These are phyloP conservation scores for Candida corydali DNA, from an alignment of 805 yeast species.

Conservation along the genomic window DNA sequence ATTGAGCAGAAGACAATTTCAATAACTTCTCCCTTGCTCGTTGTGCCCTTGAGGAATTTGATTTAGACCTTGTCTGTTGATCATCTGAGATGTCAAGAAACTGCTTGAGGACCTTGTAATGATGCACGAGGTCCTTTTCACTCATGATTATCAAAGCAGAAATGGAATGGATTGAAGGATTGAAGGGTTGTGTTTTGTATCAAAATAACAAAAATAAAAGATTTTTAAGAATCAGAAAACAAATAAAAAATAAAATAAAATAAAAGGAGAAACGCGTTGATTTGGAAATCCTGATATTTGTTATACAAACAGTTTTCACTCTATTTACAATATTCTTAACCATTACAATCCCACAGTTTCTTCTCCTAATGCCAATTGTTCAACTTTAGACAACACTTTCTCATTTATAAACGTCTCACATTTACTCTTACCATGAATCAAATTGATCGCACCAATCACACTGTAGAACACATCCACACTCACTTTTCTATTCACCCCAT, in stretches of 20 bases:
- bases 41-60: constrained; percentile 57
- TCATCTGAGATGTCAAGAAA: constrained; percentile 50
- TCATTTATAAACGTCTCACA: constrained; percentile 56
- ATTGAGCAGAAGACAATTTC: constrained; percentile 77
- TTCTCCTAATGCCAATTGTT: background rate
- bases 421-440: constrained; percentile 54
- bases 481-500: constrained; percentile 39
- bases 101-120: constrained; percentile 47
- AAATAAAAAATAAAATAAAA: too few relatives aligned
- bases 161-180: too few relatives aligned
- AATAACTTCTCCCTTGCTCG: constrained; percentile 83
- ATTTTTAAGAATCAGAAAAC: background rate
- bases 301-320: too few relatives aligned
- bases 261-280: background rate
- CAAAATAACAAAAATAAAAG: background rate
- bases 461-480: constrained; percentile 50
- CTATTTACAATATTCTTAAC: too few relatives aligned
- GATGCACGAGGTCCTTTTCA: constrained; percentile 37
- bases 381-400: constrained; percentile 35
- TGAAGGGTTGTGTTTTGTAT: too few relatives aligned
- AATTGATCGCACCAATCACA: constrained; percentile 64
- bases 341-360: too few relatives aligned
- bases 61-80: constrained; percentile 28
- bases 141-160: constrained; percentile 19
- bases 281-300: too few relatives aligned